A percentile compares a stretch with the other conserved stretches of the same genome.
Evolutionary conservation across 306 rosid species (phyloP).

Genomic region (Cucumis cinereus): DNA sequence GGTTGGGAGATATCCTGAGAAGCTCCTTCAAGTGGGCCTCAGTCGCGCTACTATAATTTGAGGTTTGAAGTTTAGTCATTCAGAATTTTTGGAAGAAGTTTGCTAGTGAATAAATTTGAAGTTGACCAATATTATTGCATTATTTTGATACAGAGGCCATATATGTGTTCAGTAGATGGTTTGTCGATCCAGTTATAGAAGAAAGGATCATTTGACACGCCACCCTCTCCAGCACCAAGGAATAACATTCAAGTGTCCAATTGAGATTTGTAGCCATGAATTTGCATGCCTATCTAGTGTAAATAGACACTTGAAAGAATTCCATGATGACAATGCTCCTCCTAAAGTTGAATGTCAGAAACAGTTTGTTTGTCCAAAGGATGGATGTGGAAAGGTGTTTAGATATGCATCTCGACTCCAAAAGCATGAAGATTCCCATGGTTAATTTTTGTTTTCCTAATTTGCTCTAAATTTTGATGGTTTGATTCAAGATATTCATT

Average conservation of each 20-base stretch:
- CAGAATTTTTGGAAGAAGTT: neutral
- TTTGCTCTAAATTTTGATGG: neutral
- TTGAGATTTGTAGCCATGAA: conserved; percentile 39
- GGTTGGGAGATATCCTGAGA: conserved; percentile 98
- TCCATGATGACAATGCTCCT: conserved; percentile 26
- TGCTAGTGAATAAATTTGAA: neutral
- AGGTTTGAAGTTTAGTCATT: conserved; percentile 36
- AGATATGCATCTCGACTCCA: conserved; percentile 40
- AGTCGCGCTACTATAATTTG: conserved; percentile 27
- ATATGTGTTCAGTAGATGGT: conserved; percentile 40
- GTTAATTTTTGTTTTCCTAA: conserved; percentile 15
- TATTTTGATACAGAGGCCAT: conserved; percentile 52
- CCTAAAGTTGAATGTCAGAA: conserved; percentile 16
- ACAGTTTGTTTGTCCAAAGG: conserved; percentile 48
- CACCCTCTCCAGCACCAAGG: conserved; percentile 64
- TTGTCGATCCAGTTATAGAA: conserved; percentile 60
- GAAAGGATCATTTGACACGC: conserved; percentile 78
- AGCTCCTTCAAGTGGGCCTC: conserved; percentile 89
- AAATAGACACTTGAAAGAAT: conserved; percentile 48
- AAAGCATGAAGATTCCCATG: conserved; percentile 71
- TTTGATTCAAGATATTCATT: neutral
- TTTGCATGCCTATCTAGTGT: conserved; percentile 41
- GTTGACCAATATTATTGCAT: neutral
- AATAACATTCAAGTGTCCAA: conserved; percentile 44
- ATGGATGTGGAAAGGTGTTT: conserved; percentile 60